phyloP scores from a whole-genome alignment of 2,329 filamentous ascomycete species.

The Colletotrichum horii region DNA sequence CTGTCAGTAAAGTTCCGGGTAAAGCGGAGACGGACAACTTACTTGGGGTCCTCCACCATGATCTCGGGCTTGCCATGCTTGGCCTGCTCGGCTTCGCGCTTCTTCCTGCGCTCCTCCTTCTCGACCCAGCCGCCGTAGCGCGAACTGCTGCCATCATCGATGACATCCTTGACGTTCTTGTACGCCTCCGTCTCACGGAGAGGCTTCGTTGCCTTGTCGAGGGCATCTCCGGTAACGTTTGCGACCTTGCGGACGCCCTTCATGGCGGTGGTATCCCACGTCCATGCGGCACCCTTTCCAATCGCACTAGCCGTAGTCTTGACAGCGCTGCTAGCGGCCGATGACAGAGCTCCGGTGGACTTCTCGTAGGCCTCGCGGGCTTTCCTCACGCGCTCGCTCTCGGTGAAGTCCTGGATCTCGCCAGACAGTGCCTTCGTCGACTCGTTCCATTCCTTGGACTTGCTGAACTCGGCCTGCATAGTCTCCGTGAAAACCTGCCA shows the following conservation, averaged over 20 bases:
- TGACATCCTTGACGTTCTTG: constrained; percentile 93
- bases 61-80: constrained; percentile 55
- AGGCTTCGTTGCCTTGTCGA: constrained; percentile 95
- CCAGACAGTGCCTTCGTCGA: constrained; percentile 94
- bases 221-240: constrained; percentile 80
- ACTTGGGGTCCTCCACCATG: constrained; percentile 87
- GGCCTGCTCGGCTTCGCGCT: constrained; percentile 75
- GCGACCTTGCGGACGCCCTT: constrained; percentile 90
- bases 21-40: constrained; percentile 43
- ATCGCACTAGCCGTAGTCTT: constrained; percentile 87
- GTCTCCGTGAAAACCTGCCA: constrained; percentile 99
- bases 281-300: constrained; percentile 92
- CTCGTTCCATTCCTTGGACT: constrained; percentile 99
- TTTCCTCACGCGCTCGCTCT: constrained; percentile 88
- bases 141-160: constrained; percentile 95
- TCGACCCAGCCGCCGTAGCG: constrained; percentile 97
- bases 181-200: constrained; percentile 94
- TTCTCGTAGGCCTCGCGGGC: constrained; percentile 87
- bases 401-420: constrained; percentile 87
- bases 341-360: constrained; percentile 82
- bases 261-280: constrained; percentile 93
- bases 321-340: constrained; percentile 78
- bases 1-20: constrained; percentile 33
- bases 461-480: constrained; percentile 91
- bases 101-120: constrained; percentile 88